Evolutionary conservation across 2,329 filamentous ascomycete genomes (phyloP), one percentile per base, ranked within the genome.

Genomic region (Tricladium varicosporioides): DNA sequence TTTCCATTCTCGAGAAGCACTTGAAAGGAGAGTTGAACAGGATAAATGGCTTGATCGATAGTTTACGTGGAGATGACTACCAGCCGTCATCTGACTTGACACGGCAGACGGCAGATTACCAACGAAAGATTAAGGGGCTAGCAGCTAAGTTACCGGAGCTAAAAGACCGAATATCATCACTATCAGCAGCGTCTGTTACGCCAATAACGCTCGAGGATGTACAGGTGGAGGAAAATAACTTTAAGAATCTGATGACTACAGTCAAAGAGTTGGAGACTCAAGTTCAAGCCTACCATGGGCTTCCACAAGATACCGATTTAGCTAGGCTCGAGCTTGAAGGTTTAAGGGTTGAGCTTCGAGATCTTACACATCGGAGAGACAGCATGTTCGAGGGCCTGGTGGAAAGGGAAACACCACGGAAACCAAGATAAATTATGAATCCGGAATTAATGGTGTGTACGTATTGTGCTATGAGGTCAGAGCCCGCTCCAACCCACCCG

Each of bases 381-480:
- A 79, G 75, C 31, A 77, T 91, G 54, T 95, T 96, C 69, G 91
- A 93, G 69, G 81, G 79, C 1, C 70, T 94, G 48, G 84, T 91
- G 2, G 83, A 85, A 65, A 76, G 78, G 43, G 81, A 84, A 67
- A 84, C 81, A 53, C 82, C 82, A 2, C 69, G 71, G 48, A 77
- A 75, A 59, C 56, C 58, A 1, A 72, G 75, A 54, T 67, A 43
- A 31, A 56, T 54, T 54, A 47, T 57, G n/a, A 54, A 54, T 53
- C 48, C 48, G 51, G 45, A 15, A 31, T 51, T 32, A 40, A 43
- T 22, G 47, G 14, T 55, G 45, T 40, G 19, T 33, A 48, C 47
- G 27, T 22, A 42, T 48, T 50, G 40, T 8, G 48, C 36, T 46
- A 50, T 15, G 52, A 53, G n/a, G 47, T 32, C 31, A 5, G 33